Percentiles rank a stretch among this genome's conserved stretches.
Conservation (phyloP, 495 filamentous ascomycete species). For the Tuber brumale region DNA sequence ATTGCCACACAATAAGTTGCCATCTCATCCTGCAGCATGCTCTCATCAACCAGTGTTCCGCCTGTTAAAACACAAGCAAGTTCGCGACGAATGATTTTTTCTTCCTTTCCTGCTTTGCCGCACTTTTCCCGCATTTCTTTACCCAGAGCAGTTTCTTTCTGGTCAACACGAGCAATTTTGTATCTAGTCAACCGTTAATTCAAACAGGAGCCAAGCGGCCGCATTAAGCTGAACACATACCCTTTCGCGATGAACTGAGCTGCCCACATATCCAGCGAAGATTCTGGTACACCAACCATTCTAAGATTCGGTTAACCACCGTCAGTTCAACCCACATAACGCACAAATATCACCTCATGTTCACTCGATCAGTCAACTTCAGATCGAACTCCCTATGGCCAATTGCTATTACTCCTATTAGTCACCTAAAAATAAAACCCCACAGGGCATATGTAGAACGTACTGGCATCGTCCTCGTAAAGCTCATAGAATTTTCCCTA, state of each 20-base stretch:
- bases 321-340: constrained; percentile 58
- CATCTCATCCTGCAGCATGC: constrained; percentile 98
- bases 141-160: constrained; percentile 86
- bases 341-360: constrained; percentile 61
- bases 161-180: constrained; percentile 95
- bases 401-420: constrained; percentile 49
- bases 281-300: constrained; percentile 93
- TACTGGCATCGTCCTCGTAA: constrained; percentile 89
- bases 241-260: constrained; percentile 41
- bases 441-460: background rate
- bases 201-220: background rate
- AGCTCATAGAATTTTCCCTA: constrained; percentile 95
- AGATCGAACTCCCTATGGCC: constrained; percentile 96
- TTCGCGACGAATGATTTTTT: constrained; percentile 90
- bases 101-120: constrained; percentile 56
- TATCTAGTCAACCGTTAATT: constrained; percentile 42
- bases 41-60: constrained; percentile 88
- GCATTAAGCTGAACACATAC: constrained; percentile 3
- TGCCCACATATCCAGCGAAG: constrained; percentile 66
- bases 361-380: constrained; percentile 95
- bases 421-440: background rate
- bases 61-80: constrained; percentile 82
- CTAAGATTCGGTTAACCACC: constrained; percentile 52
- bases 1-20: constrained; percentile 94
- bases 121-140: constrained; percentile 91